A percentile compares a stretch with the other conserved stretches of the same genome.
phyloP scores from a whole-genome alignment of 352 stramenopile species.

The Lagenidium giganteum region DNA sequence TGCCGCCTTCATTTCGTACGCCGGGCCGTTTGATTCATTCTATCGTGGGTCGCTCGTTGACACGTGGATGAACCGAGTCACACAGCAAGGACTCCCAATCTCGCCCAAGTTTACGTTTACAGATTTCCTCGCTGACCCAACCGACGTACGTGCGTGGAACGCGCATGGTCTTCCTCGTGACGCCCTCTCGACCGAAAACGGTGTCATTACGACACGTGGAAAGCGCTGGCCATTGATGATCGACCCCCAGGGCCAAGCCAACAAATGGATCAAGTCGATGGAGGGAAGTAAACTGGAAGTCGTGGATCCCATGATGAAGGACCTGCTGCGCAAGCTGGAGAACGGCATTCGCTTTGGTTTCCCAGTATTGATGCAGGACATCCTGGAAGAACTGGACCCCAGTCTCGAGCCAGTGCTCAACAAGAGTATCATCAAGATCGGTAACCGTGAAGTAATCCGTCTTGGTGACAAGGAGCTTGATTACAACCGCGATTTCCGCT shows the following conservation, averaged over 20 bases:
- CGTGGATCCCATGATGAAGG: slow-evolving; percentile 94
- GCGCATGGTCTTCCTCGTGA: slow-evolving; percentile 91
- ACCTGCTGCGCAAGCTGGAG: slow-evolving; percentile 92
- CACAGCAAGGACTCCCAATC: slow-evolving; percentile 77
- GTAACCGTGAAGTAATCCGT: slow-evolving; percentile 90
- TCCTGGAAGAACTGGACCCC: slow-evolving; percentile 95
- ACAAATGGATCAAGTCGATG: slow-evolving; percentile 97
- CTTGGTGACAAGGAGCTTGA: slow-evolving; percentile 95
- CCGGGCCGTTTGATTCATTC: slow-evolving; percentile 91
- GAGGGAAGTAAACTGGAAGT: slow-evolving; percentile 86
- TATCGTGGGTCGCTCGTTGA: slow-evolving; percentile 84
- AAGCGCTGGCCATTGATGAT: slow-evolving; percentile 97
- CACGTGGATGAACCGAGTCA: slow-evolving; percentile 89
- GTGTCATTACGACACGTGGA: slow-evolving; percentile 92
- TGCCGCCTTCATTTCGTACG: slow-evolving; percentile 94
- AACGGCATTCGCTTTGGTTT: slow-evolving; percentile 92
- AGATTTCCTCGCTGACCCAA: slow-evolving; percentile 90
- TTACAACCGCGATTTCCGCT: slow-evolving; percentile 92
- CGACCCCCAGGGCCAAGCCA: slow-evolving; percentile 94
- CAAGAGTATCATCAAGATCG: slow-evolving; percentile 94
- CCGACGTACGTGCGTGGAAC: slow-evolving; percentile 94
- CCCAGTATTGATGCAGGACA: slow-evolving; percentile 93
- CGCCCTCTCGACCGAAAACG: slow-evolving; percentile 93
- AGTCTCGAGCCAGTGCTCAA: slow-evolving; percentile 91
- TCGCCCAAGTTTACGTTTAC: slow-evolving; percentile 90